Base-by-base conservation (phyloP, 2,329 filamentous ascomycete species). In the Delphinella strobiligena region DNA sequence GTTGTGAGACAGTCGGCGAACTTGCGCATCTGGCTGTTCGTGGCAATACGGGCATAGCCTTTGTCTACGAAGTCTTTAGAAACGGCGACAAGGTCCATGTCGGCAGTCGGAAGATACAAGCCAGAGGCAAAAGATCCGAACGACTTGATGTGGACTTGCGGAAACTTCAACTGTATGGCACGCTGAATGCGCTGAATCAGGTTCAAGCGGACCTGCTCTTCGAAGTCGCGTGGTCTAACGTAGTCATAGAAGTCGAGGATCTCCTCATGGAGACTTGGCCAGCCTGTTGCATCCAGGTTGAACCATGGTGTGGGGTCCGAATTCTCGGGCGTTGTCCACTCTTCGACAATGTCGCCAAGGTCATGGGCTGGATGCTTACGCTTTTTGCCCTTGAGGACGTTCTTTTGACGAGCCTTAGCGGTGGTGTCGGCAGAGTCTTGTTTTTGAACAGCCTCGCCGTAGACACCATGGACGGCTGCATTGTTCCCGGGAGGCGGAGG, bases 111-210 rank as follows among this genome's bases (percentile, higher is more conserved):
- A 8, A 85, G 66, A 54, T 83, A 84, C 5, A 74, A 52, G 7
- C 54, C 86, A 3, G 86, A 86, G 49, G 86, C 88, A 60, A 88
- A 98, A 0, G 91, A 96, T n/a, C 91, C 91, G 56, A 98, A 98
- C 5, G 95, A 66, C 36, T 79, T 69, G 9, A 78, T 75, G 34
- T 75, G 73, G 10, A 66, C 61, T 50, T 77, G 80, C 17, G 31
- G 29, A 35, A 31, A 41, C 14, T 22, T 17, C 36, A 66, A 64
- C 43, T 67, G 68, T 52, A 93, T 69, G 2, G 71, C 68, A 14
- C 56, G 54, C 36, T 76, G 68, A 2, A 96, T 66, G 14, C 85
- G 78, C 3, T 75, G 62, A 24, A 96, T 71, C 11, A 98, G 64
- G 34, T 82, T 73, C 15, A 71, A 61, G 8, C 91, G 83, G 40